Base-by-base conservation (phyloP, 2,329 filamentous ascomycete genomes). In the Fusarium acutatum region DNA sequence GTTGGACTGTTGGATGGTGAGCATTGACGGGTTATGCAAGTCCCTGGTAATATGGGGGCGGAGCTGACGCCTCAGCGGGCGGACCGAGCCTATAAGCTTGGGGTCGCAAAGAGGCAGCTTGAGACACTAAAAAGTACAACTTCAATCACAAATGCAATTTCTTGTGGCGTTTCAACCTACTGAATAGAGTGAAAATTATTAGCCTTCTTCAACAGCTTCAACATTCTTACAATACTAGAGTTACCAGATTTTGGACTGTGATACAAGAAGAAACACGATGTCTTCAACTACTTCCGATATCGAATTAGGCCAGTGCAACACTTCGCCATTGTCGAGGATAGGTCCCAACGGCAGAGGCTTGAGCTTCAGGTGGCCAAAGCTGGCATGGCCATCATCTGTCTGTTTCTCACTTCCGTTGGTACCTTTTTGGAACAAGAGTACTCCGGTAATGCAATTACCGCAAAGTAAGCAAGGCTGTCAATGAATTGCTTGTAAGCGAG, bases 141-240 rank as follows among this genome's bases (percentile, higher is more conserved):
- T 12, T 26, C 49, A 52, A 52, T 52, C 49, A 52, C 49, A 52
- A 52, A 52, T 35, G 18, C 49, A 35, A 2, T 24, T 26, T 15
- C 17, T 35, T 20, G 5, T 4, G 6, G 9, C 12, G 7, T 35
- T 52, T 26, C n/a, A 26, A 35, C 18, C 30, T 3, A 5, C 12
- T 7, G 9, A 35, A 8, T 3, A 20, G 6, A 3, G 9, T 35
- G 13, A 3, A 7, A 22, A 5, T 35, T 3, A 35, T 15, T 22
- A 26, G 9, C 9, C 2, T 35, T 26, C 30, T 26, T 2, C 9
- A 3, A 1, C 12, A 4, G 3, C 28, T 49, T 49, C 7, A 13
- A 13, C 5, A 3, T 11, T 12, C 30, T 5, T 11, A 2, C 30
- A 11, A 4, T 34, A 34, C 3, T 2, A 10, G 8, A 5, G 12